These are phyloP conservation scores for Datisca glomerata DNA, from an alignment of 306 rosid genomes.

Conservation along the genomic window DNA sequence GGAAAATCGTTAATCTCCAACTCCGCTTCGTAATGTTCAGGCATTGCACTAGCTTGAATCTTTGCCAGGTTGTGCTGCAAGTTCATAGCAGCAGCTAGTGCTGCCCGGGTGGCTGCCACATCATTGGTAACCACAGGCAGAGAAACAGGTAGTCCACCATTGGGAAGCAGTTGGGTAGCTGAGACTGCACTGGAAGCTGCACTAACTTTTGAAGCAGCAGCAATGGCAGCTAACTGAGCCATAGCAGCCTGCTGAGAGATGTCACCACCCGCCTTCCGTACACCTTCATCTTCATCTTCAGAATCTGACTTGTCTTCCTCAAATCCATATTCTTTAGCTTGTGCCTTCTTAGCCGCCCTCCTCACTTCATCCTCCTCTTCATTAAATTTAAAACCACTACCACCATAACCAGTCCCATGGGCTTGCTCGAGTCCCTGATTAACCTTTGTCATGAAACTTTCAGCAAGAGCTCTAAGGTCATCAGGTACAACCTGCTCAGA, in stretches of 20 bases:
- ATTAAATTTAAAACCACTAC: constrained; percentile 91
- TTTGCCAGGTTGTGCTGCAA: constrained; percentile 78
- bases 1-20: constrained; percentile 95
- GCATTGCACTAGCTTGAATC: constrained; percentile 76
- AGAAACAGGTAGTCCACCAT: constrained; percentile 50
- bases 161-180: constrained; percentile 45
- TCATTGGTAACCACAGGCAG: constrained; percentile 50
- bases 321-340: constrained; percentile 90
- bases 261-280: constrained; percentile 79
- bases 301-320: constrained; percentile 97
- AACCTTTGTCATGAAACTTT: constrained; percentile 66
- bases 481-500: constrained; percentile 90
- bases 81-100: constrained; percentile 74
- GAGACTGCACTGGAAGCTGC: constrained; percentile 40
- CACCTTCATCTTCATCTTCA: constrained; percentile 85
- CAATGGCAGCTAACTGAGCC: constrained; percentile 58
- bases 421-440: constrained; percentile 81
- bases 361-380: constrained; percentile 96
- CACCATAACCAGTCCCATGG: constrained; percentile 96
- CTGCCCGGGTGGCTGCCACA: constrained; percentile 76
- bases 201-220: constrained; percentile 59
- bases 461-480: constrained; percentile 75
- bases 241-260: constrained; percentile 74
- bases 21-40: constrained; percentile 90
- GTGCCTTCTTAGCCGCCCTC: constrained; percentile 96